phyloP scores from a whole-genome alignment of 2,329 filamentous ascomycete genomes.

The Colletotrichum melonis region DNA sequence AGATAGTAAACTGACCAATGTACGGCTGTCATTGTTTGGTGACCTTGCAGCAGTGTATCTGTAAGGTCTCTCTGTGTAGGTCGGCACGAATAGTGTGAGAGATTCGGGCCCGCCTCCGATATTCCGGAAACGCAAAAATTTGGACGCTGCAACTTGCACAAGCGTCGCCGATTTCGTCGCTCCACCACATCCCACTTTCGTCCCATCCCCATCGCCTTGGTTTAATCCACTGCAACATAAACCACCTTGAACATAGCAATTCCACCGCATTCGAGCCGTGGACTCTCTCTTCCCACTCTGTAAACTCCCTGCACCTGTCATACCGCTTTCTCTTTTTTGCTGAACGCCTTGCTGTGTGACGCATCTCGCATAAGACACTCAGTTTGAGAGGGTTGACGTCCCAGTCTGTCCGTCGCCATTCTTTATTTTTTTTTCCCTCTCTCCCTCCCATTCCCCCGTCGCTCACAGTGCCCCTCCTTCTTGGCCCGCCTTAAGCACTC shows the following conservation, averaged over 20 bases:
- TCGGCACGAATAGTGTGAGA: background rate
- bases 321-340: background rate
- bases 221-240: conserved; percentile 14
- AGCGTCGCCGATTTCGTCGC: conserved; percentile 36
- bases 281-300: conserved; percentile 3
- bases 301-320: background rate
- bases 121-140: conserved; percentile 34
- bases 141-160: conserved; percentile 27
- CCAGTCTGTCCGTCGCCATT: conserved; percentile 24
- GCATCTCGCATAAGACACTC: background rate
- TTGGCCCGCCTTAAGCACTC: background rate
- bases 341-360: background rate
- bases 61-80: background rate
- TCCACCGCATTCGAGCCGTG: conserved; percentile 3
- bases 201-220: conserved; percentile 27
- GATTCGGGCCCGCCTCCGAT: conserved; percentile 31
- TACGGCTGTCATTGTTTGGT: background rate
- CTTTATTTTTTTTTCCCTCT: conserved; percentile 6
- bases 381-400: conserved; percentile 21
- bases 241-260: conserved; percentile 7
- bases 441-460: conserved; percentile 12
- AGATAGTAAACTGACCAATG: background rate
- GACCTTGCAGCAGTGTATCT: conserved; percentile 8
- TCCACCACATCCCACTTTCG: conserved; percentile 33
- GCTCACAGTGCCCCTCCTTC: conserved; percentile 23